These are phyloP conservation scores for Talaromyces albobiverticillius DNA, from an alignment of 2,329 filamentous ascomycete genomes.

Conservation along the genomic window DNA sequence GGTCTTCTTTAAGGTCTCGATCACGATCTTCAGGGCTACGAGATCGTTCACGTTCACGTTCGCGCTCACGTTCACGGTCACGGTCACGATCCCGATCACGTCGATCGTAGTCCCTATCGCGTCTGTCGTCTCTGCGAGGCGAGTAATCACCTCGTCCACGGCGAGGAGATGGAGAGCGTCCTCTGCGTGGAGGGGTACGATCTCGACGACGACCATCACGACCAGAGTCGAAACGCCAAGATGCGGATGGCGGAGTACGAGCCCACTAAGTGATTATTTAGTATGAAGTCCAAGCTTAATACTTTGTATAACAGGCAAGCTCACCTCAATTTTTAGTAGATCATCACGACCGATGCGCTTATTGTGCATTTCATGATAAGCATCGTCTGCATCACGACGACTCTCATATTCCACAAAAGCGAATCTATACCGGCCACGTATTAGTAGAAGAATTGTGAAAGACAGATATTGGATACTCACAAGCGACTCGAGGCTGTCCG, in stretches of 20 bases:
- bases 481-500: slow-evolving; percentile 90
- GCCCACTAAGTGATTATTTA: slow-evolving; percentile 69
- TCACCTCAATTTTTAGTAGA: slow-evolving; percentile 93
- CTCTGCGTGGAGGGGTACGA: slow-evolving; percentile 74
- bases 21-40: slow-evolving; percentile 42
- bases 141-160: slow-evolving; percentile 69
- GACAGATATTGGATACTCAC: slow-evolving; percentile 60
- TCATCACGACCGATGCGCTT: slow-evolving; percentile 97
- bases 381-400: slow-evolving; percentile 95
- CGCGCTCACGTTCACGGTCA: slow-evolving; percentile 64
- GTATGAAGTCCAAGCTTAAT: neutral
- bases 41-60: slow-evolving; percentile 61
- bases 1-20: slow-evolving; percentile 44
- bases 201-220: slow-evolving; percentile 62
- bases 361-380: slow-evolving; percentile 99
- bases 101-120: slow-evolving; percentile 70
- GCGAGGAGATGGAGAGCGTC: slow-evolving; percentile 58
- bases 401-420: slow-evolving; percentile 99
- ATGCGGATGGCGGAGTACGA: slow-evolving; percentile 93
- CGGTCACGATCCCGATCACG: slow-evolving; percentile 56
- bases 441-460: slow-evolving; percentile 6
- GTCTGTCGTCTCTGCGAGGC: slow-evolving; percentile 82
- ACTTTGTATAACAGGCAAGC: slow-evolving; percentile 22
- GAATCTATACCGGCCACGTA: slow-evolving; percentile 57
- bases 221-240: slow-evolving; percentile 96